Evolutionary conservation across 2,329 filamentous ascomycete genomes (phyloP).

Genomic region (Thielaviopsis ethacetica): DNA sequence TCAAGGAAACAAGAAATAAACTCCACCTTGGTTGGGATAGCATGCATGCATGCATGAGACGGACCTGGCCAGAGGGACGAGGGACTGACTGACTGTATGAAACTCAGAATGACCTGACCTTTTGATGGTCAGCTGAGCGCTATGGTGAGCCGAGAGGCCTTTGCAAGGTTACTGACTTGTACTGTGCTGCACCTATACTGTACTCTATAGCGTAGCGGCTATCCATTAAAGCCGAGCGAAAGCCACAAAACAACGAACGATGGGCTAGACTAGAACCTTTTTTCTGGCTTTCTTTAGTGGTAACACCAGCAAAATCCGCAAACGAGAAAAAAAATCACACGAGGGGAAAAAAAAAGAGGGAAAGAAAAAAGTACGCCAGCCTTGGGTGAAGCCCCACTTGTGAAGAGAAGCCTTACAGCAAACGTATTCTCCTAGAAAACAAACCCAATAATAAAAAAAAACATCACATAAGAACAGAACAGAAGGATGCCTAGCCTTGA

Average conservation of each 20-base stretch:
- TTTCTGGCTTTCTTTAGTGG: neutral
- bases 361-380: neutral
- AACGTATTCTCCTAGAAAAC: too few relatives aligned
- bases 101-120: slow-evolving; percentile 1
- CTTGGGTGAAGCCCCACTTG: too few relatives aligned
- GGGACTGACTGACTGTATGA: too few relatives aligned
- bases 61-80: neutral
- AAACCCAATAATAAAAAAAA: too few relatives aligned
- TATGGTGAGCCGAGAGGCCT: neutral
- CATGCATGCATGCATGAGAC: slow-evolving; percentile 2
- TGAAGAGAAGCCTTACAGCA: too few relatives aligned
- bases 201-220: too few relatives aligned
- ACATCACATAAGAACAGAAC: too few relatives aligned
- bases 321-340: neutral
- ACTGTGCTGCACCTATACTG: too few relatives aligned
- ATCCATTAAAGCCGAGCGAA: neutral
- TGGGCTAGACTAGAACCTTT: neutral
- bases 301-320: neutral
- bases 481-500: too few relatives aligned
- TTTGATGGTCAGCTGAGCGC: slow-evolving; percentile 4
- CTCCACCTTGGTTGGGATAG: neutral
- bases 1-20: neutral
- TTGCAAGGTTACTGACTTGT: too few relatives aligned
- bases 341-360: neutral
- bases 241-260: neutral